Percentiles rank a stretch among this genome's conserved stretches.
Conservation (phyloP, 495 filamentous ascomycete genomes). For the Hypoxylon fuscum region DNA sequence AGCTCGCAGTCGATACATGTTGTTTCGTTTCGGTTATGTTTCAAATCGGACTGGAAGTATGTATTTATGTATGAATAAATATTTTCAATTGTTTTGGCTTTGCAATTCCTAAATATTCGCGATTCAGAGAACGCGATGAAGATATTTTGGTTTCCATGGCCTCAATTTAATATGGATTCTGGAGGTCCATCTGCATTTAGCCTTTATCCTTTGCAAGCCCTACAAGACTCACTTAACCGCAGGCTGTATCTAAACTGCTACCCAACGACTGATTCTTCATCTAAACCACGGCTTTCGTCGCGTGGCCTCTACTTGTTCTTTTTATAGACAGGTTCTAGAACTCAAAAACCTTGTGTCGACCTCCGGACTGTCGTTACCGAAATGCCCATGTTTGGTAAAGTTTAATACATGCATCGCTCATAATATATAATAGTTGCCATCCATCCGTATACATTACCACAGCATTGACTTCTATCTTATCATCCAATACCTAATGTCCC, state of each 20-base stretch:
- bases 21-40: not conserved
- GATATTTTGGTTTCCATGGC: conserved; percentile 3
- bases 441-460: too few relatives aligned
- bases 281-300: too few relatives aligned
- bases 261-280: too few relatives aligned
- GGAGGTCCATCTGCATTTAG: conserved; percentile 25
- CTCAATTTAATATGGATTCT: conserved; percentile 13
- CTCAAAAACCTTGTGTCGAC: not conserved
- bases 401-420: too few relatives aligned
- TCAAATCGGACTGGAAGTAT: not conserved
- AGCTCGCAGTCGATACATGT: conserved; percentile 12
- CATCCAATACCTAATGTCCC: too few relatives aligned
- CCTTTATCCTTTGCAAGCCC: conserved; percentile 11
- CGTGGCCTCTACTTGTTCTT: too few relatives aligned
- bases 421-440: too few relatives aligned
- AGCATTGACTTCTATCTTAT: too few relatives aligned
- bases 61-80: not conserved
- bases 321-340: too few relatives aligned
- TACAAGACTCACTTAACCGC: conserved; percentile 21
- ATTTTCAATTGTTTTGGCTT: not conserved
- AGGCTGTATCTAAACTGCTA: conserved; percentile 27
- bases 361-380: too few relatives aligned
- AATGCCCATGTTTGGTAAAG: too few relatives aligned
- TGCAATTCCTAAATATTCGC: not conserved
- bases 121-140: not conserved